Percentiles rank a stretch among this genome's conserved stretches.
Conservation (phyloP, 2,329 filamentous ascomycete species). For the Colletotrichum coccodes region DNA sequence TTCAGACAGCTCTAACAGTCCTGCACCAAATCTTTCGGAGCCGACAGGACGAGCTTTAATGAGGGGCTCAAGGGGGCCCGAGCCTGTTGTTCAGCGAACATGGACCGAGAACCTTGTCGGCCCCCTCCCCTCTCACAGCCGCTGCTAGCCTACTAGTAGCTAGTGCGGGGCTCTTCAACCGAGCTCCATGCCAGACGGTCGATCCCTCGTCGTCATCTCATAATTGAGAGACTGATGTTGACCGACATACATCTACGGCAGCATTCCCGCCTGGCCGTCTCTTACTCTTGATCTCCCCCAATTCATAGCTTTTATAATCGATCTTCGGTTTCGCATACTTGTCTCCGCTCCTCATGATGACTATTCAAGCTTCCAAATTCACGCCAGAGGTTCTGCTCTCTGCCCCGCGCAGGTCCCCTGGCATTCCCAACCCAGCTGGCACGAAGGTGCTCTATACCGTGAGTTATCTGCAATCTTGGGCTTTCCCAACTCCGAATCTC, state of each 20-base stretch:
- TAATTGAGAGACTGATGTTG: background rate
- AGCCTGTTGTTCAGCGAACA: slow-evolving; percentile 12
- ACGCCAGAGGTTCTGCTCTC: slow-evolving; percentile 82
- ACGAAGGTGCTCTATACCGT: slow-evolving; percentile 73
- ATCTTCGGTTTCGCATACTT: background rate
- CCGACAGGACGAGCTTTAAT: slow-evolving; percentile 3
- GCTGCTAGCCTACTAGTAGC: slow-evolving; percentile 25
- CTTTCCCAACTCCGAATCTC: no score
- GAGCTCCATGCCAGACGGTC: slow-evolving; percentile 24
- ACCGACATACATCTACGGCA: slow-evolving; percentile 20
- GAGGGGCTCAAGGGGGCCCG: slow-evolving; percentile 18
- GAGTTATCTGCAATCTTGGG: slow-evolving; percentile 31
- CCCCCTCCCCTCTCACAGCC: slow-evolving; percentile 17
- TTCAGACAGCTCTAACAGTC: background rate
- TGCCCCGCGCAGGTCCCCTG: slow-evolving; percentile 77
- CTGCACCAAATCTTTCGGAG: slow-evolving; percentile 9
- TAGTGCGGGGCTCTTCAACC: slow-evolving; percentile 31
- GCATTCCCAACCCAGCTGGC: slow-evolving; percentile 75
- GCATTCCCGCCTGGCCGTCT: background rate
- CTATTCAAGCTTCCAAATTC: slow-evolving; percentile 75
- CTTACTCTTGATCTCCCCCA: background rate
- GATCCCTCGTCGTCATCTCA: background rate
- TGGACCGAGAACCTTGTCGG: slow-evolving; percentile 26
- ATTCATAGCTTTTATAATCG: background rate
- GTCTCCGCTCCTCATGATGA: slow-evolving; percentile 61